Evolutionary conservation across 441 rosid genomes (phyloP).

Genomic region (Corymbia citriodora): DNA sequence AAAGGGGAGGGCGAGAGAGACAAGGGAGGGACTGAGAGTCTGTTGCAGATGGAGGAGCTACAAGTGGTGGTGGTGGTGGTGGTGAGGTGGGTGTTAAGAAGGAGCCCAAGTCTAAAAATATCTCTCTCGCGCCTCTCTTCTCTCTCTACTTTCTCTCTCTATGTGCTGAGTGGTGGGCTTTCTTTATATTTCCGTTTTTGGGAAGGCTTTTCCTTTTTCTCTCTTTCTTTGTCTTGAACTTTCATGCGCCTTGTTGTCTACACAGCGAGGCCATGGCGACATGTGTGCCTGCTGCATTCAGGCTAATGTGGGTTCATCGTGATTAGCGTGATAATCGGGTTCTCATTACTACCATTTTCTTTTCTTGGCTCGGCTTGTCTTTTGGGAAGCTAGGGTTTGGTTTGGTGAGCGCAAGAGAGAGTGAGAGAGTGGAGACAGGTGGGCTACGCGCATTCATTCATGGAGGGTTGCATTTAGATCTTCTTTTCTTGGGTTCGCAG

Average conservation of each 20-base stretch:
- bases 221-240: constrained; percentile 12
- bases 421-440: constrained; percentile 21
- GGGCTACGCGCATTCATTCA: constrained; percentile 28
- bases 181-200: not conserved
- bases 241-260: not conserved
- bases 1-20: constrained; percentile 1
- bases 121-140: not conserved
- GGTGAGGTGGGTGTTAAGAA: not conserved
- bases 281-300: not conserved
- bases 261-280: not conserved
- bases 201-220: not conserved
- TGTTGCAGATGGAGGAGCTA: not conserved
- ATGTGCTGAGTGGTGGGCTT: not conserved
- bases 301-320: not conserved
- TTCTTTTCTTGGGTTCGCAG: not conserved
- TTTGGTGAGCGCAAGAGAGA: constrained; percentile 2
- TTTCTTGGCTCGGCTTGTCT: not conserved
- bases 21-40: not conserved
- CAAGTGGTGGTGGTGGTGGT: not conserved
- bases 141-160: not conserved
- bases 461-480: not conserved
- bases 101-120: not conserved
- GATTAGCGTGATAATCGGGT: not conserved
- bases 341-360: constrained; percentile 3
- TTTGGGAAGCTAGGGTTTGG: constrained; percentile 2